Evolutionary conservation across 164 flowering plant species (phyloP).

Genomic region (Nelumbo lutea): DNA sequence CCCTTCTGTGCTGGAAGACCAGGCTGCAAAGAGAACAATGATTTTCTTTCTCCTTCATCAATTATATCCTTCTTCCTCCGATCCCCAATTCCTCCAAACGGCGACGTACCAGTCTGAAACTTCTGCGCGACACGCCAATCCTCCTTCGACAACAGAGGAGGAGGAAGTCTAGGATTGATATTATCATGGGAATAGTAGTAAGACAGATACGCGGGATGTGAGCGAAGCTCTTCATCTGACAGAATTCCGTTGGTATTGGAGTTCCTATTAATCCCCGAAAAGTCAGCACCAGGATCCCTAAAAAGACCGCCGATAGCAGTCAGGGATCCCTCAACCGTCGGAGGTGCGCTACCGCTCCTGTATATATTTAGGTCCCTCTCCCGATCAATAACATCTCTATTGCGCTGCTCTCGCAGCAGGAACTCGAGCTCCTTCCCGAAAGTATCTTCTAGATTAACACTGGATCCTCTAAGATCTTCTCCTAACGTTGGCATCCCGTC

Average conservation of each 20-base stretch:
- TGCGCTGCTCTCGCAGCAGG: slow-evolving; percentile 39
- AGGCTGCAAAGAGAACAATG: slow-evolving; percentile 70
- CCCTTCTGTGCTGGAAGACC: slow-evolving; percentile 35
- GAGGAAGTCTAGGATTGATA: slow-evolving; percentile 79
- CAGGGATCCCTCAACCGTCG: slow-evolving; percentile 79
- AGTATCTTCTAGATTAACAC: slow-evolving; percentile 37
- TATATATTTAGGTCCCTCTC: slow-evolving; percentile 51
- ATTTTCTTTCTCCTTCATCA: slow-evolving; percentile 31
- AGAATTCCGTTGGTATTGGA: slow-evolving; percentile 17
- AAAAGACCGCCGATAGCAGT: slow-evolving; percentile 55
- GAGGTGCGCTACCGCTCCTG: slow-evolving; percentile 95
- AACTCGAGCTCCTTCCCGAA: slow-evolving; percentile 51
- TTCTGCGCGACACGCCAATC: slow-evolving; percentile 84
- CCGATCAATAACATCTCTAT: slow-evolving; percentile 19
- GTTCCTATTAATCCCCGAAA: not conserved
- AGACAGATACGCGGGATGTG: slow-evolving; percentile 68
- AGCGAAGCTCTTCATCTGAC: slow-evolving; percentile 70
- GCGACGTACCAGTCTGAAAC: slow-evolving; percentile 49
- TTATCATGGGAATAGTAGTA: slow-evolving; percentile 76
- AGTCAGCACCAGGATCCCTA: slow-evolving; percentile 11
- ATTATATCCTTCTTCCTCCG: slow-evolving; percentile 38
- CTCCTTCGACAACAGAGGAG: slow-evolving; percentile 70
- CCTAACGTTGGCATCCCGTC: slow-evolving; percentile 15
- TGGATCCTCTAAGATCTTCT: slow-evolving; percentile 23
- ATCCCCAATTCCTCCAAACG: slow-evolving; percentile 44